A percentile compares a stretch with the other conserved stretches of the same genome.
These are phyloP conservation scores for Helianthus annuus DNA, from an alignment of 129 eudicot species.

Conservation along the genomic window DNA sequence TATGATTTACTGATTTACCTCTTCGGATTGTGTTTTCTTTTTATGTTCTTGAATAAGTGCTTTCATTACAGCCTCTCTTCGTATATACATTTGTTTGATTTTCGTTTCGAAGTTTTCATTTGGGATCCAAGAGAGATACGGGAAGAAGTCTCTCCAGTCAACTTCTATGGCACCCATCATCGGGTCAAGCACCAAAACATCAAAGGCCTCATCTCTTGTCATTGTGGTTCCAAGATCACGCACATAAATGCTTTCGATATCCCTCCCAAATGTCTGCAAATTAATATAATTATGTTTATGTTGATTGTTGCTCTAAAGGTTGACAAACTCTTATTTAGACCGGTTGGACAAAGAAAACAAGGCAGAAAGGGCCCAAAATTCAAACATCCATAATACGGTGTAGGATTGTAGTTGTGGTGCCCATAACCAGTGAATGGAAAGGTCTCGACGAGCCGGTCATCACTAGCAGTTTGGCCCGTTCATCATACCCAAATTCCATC, in stretches of 20 bases:
- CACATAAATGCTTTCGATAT: slow-evolving; percentile 37
- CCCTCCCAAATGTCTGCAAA: slow-evolving; percentile 21
- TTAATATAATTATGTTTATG: not conserved
- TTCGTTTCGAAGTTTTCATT: slow-evolving; percentile 32
- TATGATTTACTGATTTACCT: slow-evolving; percentile 26
- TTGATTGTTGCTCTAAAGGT: no score
- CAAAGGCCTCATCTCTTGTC: slow-evolving; percentile 37
- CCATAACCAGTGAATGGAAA: not conserved
- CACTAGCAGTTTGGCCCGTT: no score
- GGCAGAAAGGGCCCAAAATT: no score
- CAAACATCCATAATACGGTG: no score
- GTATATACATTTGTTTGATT: slow-evolving; percentile 27
- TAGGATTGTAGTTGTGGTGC: no score
- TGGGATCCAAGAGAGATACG: slow-evolving; percentile 52
- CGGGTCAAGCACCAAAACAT: slow-evolving; percentile 37
- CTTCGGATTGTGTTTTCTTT: slow-evolving; percentile 23
- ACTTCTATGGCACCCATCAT: slow-evolving; percentile 54
- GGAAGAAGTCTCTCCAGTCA: slow-evolving; percentile 65
- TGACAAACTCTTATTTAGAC: no score
- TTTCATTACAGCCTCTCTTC: slow-evolving; percentile 45
- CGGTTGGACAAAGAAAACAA: no score
- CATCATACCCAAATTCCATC: no score
- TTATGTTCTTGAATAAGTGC: slow-evolving; percentile 36
- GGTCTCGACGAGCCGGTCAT: no score
- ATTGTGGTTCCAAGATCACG: slow-evolving; percentile 43